Evolutionary conservation across 352 stramenopile species (phyloP).

Genomic region (Phytopythium ostracodes): DNA sequence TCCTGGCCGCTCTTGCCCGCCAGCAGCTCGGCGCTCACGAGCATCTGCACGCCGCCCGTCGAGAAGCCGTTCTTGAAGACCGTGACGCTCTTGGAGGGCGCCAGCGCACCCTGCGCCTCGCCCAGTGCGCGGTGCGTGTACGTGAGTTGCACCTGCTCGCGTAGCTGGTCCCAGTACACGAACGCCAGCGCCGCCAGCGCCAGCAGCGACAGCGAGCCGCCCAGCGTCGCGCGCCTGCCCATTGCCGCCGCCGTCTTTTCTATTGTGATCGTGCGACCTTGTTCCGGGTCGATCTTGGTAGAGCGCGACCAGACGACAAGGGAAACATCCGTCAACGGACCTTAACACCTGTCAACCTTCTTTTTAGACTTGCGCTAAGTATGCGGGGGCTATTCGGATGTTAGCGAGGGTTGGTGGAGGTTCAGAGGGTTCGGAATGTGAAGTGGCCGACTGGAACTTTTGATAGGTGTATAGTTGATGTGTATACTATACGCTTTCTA

Average conservation of each 20-base stretch:
- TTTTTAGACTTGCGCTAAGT: background rate
- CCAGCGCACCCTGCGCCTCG: constrained; percentile 20
- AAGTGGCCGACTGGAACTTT: background rate
- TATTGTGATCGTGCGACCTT: background rate
- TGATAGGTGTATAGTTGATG: background rate
- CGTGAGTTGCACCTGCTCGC: constrained; percentile 63
- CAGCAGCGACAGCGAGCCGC: constrained; percentile 34
- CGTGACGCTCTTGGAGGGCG: constrained; percentile 58
- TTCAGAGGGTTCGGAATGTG: background rate
- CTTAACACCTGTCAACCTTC: background rate
- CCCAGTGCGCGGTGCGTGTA: constrained; percentile 50
- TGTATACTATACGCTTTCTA: background rate
- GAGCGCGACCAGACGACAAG: background rate
- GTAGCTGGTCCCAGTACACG: constrained; percentile 49
- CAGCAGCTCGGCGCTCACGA: constrained; percentile 57
- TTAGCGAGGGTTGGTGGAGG: background rate
- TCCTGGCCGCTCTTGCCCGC: constrained; percentile 40
- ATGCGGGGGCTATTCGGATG: too few species aligned
- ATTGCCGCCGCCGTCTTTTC: constrained; percentile 17
- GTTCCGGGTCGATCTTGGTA: background rate
- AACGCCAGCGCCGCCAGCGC: constrained; percentile 36
- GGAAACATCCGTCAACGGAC: background rate
- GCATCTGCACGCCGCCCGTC: constrained; percentile 66
- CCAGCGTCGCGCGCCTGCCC: constrained; percentile 43
- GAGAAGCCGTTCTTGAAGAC: constrained; percentile 81